phyloP scores from a whole-genome alignment of 1,139 yeast species.

The Kodamaea derodonti region DNA sequence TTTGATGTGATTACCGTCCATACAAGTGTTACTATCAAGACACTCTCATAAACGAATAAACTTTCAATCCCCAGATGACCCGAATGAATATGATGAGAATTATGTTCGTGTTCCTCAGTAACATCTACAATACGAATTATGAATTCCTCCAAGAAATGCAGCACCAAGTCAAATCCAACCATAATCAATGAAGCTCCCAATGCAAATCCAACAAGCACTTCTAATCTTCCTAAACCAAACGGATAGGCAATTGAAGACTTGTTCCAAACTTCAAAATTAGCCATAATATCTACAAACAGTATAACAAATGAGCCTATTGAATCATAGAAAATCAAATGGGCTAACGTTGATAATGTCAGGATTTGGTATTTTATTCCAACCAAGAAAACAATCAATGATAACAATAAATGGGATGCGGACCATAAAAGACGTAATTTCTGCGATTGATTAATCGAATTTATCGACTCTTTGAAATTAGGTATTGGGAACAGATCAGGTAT shows the following conservation, averaged over 20 bases:
- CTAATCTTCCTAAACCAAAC: conserved; percentile 85
- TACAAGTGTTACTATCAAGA: conserved; percentile 24
- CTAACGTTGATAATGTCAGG: conserved; percentile 68
- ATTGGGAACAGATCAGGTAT: conserved; percentile 79
- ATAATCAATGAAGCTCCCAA: conserved; percentile 78
- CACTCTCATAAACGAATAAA: conserved; percentile 29
- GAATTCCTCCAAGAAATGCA: conserved; percentile 78
- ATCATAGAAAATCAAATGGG: conserved; percentile 86
- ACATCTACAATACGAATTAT: conserved; percentile 46
- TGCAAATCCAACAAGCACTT: conserved; percentile 85
- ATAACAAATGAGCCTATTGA: conserved; percentile 72
- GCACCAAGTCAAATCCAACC: conserved; percentile 85
- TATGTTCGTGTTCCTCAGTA: conserved; percentile 27
- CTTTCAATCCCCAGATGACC: conserved; percentile 46
- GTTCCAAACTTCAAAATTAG: conserved; percentile 91
- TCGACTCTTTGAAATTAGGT: conserved; percentile 65
- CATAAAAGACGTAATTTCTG: conserved; percentile 62
- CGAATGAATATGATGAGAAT: conserved; percentile 46
- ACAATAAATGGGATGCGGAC: conserved; percentile 60
- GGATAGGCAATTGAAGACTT: conserved; percentile 82
- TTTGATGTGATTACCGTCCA: conserved; percentile 37
- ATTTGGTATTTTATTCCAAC: conserved; percentile 56
- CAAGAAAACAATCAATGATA: conserved; percentile 56
- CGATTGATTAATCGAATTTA: conserved; percentile 46
- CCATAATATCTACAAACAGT: conserved; percentile 71